Evolutionary conservation across 169 alveolate species (phyloP).

Genomic region (Plasmodium billcollinsi): DNA sequence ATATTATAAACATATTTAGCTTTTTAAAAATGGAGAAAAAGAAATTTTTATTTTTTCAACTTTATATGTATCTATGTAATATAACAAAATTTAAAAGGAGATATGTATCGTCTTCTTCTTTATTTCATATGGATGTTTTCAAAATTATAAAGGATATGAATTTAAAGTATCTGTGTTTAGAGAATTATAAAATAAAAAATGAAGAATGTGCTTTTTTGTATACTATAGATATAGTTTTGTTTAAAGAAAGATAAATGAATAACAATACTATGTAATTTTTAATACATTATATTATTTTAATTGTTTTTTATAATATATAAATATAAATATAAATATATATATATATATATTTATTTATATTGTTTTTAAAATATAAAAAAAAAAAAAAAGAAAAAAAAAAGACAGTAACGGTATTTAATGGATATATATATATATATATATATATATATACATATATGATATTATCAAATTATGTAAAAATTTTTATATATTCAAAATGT

Average conservation of each 20-base stretch:
- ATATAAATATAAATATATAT: no score
- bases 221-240: constrained; percentile 46
- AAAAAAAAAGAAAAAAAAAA: no score
- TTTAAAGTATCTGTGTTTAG: constrained; percentile 16
- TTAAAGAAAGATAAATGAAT: constrained; percentile 7
- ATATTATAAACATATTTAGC: constrained; percentile 29
- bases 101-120: constrained; percentile 34
- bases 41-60: constrained; percentile 60
- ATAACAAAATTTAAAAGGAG: constrained; percentile 41
- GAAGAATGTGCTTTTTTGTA: constrained; percentile 68
- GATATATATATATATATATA: neutral
- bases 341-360: neutral
- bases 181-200: constrained; percentile 57
- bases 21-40: constrained; percentile 60
- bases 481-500: constrained; percentile 55
- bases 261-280: constrained; percentile 17
- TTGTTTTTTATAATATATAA: constrained; percentile 26
- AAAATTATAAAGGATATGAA: constrained; percentile 35
- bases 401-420: neutral
- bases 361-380: no score
- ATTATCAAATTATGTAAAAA: constrained; percentile 44
- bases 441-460: constrained; percentile 14
- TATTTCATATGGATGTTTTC: constrained; percentile 49
- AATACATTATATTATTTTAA: constrained; percentile 26
- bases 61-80: constrained; percentile 46